Conservation (phyloP, 805 yeast species). For the Saccharomycodes ludwigii region DNA sequence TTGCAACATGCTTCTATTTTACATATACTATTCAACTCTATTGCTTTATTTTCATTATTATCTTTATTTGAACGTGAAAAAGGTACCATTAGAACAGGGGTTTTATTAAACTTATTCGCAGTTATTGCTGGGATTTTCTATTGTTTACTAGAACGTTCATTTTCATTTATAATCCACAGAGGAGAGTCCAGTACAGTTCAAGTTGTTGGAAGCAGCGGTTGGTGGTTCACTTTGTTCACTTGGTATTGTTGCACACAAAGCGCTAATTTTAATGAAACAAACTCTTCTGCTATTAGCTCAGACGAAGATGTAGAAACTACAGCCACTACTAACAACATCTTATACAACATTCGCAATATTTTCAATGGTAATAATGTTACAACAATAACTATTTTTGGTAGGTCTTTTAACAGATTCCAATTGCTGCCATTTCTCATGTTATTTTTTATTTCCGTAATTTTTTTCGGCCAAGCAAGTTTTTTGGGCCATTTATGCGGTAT, state of each 20-base stretch:
- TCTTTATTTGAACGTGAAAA: slow-evolving; percentile 50
- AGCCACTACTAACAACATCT: no score
- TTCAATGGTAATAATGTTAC: not conserved
- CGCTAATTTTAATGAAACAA: not conserved
- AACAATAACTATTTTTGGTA: no score
- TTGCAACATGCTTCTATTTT: slow-evolving; percentile 49
- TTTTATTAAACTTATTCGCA: slow-evolving; percentile 62
- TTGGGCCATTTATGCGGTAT: not conserved
- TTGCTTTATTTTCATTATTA: slow-evolving; percentile 47
- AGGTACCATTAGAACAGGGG: slow-evolving; percentile 81
- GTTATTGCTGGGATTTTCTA: slow-evolving; percentile 55
- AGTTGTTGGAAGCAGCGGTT: slow-evolving; percentile 61
- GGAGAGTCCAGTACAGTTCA: slow-evolving; percentile 33
- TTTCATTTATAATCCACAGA: slow-evolving; percentile 11
- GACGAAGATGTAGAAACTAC: no score
- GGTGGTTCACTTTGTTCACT: slow-evolving; percentile 51
- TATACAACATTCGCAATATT: not conserved
- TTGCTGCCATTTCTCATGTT: not conserved
- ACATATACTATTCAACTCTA: slow-evolving; percentile 49
- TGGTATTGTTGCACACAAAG: slow-evolving; percentile 1
- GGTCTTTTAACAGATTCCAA: no score
- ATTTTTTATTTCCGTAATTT: not conserved
- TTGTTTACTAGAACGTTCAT: slow-evolving; percentile 34
- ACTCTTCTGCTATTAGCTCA: no score
- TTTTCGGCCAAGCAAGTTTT: not conserved